Conservation (phyloP, 805 yeast species). For the Schizosaccharomyces lindneri region DNA sequence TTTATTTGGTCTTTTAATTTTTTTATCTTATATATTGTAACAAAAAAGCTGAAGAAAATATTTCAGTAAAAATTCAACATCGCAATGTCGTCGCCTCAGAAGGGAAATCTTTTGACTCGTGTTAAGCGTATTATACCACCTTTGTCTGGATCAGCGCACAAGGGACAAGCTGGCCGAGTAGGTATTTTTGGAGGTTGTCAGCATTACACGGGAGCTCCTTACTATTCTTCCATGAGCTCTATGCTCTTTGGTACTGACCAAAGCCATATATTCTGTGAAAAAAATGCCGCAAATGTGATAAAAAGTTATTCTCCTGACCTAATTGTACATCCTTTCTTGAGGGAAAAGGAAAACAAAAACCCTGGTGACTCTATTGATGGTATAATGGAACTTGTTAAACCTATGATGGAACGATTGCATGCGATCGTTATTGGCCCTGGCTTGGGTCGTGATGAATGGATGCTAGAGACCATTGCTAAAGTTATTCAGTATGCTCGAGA, state of each 20-base stretch:
- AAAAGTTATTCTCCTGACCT: constrained; percentile 75
- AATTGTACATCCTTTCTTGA: constrained; percentile 85
- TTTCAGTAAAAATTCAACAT: not conserved
- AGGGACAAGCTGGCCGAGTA: constrained; percentile 78
- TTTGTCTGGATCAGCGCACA: constrained; percentile 40
- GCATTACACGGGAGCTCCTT: constrained; percentile 95
- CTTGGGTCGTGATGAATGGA: constrained; percentile 52
- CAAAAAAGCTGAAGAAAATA: not conserved
- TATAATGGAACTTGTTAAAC: constrained; percentile 16
- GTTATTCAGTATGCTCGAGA: constrained; percentile 33
- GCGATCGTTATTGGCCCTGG: constrained; percentile 85
- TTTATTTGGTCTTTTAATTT: not conserved
- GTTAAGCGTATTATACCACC: constrained; percentile 51
- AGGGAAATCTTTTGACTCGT: constrained; percentile 23
- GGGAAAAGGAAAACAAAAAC: constrained; percentile 19
- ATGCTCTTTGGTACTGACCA: constrained; percentile 71
- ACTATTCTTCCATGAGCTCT: constrained; percentile 64
- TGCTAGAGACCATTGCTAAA: constrained; percentile 34
- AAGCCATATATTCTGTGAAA: constrained; percentile 72
- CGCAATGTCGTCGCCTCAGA: constrained; percentile 6
- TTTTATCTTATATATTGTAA: not conserved
- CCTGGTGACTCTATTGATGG: not conserved
- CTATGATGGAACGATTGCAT: constrained; percentile 42
- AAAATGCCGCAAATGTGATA: constrained; percentile 51
- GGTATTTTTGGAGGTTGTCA: constrained; percentile 84